Percentiles rank a stretch among this genome's conserved stretches.
phyloP scores from a whole-genome alignment of 1,284 basidiomycete species.

The Apiotrichum veenhuisii region DNA sequence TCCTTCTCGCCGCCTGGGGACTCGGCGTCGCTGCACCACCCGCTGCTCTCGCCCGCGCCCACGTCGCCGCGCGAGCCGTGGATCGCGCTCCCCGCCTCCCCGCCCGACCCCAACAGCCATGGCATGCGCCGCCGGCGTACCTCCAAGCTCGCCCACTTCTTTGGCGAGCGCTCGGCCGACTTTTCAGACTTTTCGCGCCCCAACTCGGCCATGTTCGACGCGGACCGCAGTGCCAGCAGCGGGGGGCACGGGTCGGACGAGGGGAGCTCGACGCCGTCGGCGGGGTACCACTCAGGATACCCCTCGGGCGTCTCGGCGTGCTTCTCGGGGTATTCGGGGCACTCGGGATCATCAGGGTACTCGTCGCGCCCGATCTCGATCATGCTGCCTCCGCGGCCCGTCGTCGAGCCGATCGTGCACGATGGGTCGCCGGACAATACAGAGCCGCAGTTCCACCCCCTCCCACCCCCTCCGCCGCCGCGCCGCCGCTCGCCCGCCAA shows the following conservation, averaged over 20 bases:
- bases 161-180: constrained; percentile 20
- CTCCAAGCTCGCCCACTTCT: constrained; percentile 32
- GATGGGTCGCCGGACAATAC: not conserved
- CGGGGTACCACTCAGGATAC: no score
- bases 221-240: not conserved
- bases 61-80: not conserved
- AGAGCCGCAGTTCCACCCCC: not conserved
- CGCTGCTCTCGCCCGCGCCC: not conserved
- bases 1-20: not conserved
- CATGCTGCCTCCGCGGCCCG: not conserved
- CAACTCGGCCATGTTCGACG: no score
- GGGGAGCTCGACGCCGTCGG: no score
- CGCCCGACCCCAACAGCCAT: not conserved
- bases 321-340: no score
- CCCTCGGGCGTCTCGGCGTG: no score
- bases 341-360: no score
- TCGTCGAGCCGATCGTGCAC: not conserved
- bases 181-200: not conserved
- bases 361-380: not conserved
- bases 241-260: no score
- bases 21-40: constrained; percentile 1
- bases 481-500: not conserved
- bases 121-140: constrained; percentile 17
- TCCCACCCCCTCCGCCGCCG: not conserved
- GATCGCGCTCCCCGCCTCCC: constrained; percentile 7